Conservation (phyloP, 140 eudicot species). For the Ambrosia hybrid region DNA sequence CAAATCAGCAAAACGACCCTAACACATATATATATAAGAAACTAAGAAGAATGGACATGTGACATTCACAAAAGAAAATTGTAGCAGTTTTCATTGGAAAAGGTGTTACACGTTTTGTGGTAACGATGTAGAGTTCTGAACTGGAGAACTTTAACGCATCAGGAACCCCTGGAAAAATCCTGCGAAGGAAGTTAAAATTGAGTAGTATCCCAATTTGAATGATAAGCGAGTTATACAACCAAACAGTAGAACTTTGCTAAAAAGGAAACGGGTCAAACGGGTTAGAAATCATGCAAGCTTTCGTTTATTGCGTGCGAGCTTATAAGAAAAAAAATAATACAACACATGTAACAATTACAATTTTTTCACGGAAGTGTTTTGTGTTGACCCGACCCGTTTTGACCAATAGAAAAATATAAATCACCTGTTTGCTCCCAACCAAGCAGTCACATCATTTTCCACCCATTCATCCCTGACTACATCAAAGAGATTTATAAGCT, state of each 20-base stretch:
- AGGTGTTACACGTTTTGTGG: constrained; percentile 76
- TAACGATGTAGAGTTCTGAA: constrained; percentile 82
- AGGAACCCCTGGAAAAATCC: constrained; percentile 93
- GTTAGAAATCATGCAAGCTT: not conserved
- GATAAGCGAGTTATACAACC: not conserved
- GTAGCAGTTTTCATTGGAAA: not conserved
- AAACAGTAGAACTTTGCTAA: no score
- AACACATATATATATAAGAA: not conserved
- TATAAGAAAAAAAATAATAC: no score
- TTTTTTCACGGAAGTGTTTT: no score
- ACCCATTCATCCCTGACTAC: constrained; percentile 94
- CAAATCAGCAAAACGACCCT: constrained; percentile 93
- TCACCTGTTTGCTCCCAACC: constrained; percentile 93
- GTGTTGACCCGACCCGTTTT: no score
- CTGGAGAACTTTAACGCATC: constrained; percentile 94
- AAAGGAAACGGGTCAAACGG: not conserved
- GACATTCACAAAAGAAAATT: not conserved
- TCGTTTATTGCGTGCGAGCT: not conserved
- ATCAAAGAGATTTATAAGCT: constrained; percentile 77
- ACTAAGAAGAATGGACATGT: not conserved
- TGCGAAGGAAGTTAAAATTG: constrained; percentile 31
- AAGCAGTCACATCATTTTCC: constrained; percentile 70
- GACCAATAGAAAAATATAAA: not conserved
- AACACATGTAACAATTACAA: no score
- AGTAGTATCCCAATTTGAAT: not conserved